phyloP scores from a whole-genome alignment of 176 grass and related monocot genomes.

The Pharus latifolius region DNA sequence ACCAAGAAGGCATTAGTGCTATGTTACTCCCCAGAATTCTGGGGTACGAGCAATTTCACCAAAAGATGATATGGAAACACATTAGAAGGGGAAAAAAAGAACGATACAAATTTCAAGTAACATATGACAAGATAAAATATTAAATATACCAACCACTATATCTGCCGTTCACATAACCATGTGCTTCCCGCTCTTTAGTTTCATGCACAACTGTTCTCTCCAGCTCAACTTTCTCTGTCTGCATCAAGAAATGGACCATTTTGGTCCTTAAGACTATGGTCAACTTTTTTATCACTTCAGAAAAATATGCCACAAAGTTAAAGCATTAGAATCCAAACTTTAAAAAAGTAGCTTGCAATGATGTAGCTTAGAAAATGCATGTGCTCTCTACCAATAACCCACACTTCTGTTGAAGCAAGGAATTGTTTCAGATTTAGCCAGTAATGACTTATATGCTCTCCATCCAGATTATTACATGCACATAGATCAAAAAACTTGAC shows the following conservation, averaged over 20 bases:
- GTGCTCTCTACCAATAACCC: not conserved
- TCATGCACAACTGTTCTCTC: constrained; percentile 90
- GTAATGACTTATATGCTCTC: not conserved
- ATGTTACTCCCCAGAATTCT: not conserved
- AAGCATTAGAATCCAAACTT: not conserved
- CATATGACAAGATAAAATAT: not conserved
- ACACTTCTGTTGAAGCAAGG: not conserved
- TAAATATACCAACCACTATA: constrained; percentile 76
- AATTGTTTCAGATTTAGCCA: not conserved
- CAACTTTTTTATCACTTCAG: not conserved
- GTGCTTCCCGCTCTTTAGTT: constrained; percentile 81
- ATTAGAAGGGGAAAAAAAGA: not conserved
- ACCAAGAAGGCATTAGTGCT: not conserved
- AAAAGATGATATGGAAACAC: not conserved
- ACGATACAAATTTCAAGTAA: not conserved
- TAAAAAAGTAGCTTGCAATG: not conserved
- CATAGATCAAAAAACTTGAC: not conserved
- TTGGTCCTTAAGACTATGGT: constrained; percentile 7
- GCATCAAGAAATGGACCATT: constrained; percentile 31
- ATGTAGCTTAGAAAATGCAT: constrained; percentile 1
- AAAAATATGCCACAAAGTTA: not conserved
- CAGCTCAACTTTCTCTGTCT: constrained; percentile 96
- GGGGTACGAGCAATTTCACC: not conserved
- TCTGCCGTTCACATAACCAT: constrained; percentile 52
- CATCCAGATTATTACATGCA: not conserved